phyloP scores from a whole-genome alignment of 2,329 filamentous ascomycete species.

The Cladosporium sp. region DNA sequence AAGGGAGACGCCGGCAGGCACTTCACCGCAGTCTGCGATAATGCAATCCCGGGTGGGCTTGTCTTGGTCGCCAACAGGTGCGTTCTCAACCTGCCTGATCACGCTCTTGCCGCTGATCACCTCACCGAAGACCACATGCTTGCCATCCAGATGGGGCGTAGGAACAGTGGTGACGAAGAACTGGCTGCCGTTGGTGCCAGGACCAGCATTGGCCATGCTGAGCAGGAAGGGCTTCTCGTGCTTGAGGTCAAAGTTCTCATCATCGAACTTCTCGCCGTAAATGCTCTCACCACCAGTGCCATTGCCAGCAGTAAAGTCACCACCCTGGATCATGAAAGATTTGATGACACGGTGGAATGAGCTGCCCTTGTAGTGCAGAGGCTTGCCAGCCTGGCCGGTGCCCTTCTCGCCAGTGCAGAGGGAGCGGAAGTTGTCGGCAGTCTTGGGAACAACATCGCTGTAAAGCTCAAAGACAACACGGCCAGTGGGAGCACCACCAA shows the following conservation, averaged over 20 bases:
- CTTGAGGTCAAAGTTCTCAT: constrained; percentile 91
- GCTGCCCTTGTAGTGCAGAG: constrained; percentile 87
- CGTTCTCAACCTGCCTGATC: constrained; percentile 84
- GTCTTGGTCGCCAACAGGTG: constrained; percentile 68
- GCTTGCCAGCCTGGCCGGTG: constrained; percentile 72
- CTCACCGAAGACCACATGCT: constrained; percentile 96
- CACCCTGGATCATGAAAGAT: constrained; percentile 97
- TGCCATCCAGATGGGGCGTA: constrained; percentile 91
- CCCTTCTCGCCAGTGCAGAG: constrained; percentile 96
- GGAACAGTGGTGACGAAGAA: constrained; percentile 96
- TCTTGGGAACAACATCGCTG: constrained; percentile 75
- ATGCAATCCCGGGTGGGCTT: constrained; percentile 70
- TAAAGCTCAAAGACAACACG: constrained; percentile 81
- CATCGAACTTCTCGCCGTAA: constrained; percentile 94
- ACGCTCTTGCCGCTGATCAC: constrained; percentile 90
- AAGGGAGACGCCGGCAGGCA: constrained; percentile 65
- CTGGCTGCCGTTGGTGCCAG: constrained; percentile 91
- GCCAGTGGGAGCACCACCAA: constrained; percentile 69
- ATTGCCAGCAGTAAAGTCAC: constrained; percentile 92
- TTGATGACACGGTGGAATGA: constrained; percentile 96
- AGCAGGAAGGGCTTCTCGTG: constrained; percentile 91
- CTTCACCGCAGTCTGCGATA: constrained; percentile 80
- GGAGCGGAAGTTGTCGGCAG: constrained; percentile 90
- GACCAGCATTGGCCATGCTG: constrained; percentile 96
- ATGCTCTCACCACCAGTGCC: constrained; percentile 96